Conservation (phyloP, 1,139 yeast species). For the Cylindricascospora bacillispora region DNA sequence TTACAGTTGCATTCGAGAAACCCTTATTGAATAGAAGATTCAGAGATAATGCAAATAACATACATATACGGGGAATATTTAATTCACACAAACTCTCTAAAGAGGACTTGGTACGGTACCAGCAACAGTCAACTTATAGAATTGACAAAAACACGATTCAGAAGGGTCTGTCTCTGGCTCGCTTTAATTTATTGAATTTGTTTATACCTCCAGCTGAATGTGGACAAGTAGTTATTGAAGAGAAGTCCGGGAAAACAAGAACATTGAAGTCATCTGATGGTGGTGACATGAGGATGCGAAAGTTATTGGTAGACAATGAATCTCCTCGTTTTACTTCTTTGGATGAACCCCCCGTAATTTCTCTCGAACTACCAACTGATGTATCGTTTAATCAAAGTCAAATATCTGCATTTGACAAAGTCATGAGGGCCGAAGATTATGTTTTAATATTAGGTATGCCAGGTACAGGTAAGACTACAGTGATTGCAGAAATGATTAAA, state of each 20-base stretch:
- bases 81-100: slow-evolving; percentile 2
- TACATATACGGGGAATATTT: background rate
- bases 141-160: slow-evolving; percentile 73
- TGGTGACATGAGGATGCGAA: slow-evolving; percentile 43
- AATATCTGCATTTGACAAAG: slow-evolving; percentile 49
- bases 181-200: slow-evolving; percentile 61
- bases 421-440: slow-evolving; percentile 57
- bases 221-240: slow-evolving; percentile 7
- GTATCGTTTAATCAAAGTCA: slow-evolving; percentile 54
- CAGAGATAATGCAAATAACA: slow-evolving; percentile 2
- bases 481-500: slow-evolving; percentile 63
- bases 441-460: slow-evolving; percentile 91
- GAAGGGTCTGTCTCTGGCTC: slow-evolving; percentile 62
- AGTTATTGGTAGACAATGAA: slow-evolving; percentile 47
- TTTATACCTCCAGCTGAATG: slow-evolving; percentile 31
- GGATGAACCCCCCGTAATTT: slow-evolving; percentile 16
- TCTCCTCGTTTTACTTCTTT: slow-evolving; percentile 31
- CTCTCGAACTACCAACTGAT: slow-evolving; percentile 12
- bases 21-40: slow-evolving; percentile 32
- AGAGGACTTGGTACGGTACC: slow-evolving; percentile 5
- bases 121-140: slow-evolving; percentile 33
- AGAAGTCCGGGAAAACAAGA: slow-evolving; percentile 7
- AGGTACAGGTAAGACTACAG: slow-evolving; percentile 95
- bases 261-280: slow-evolving; percentile 26
- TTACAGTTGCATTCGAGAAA: slow-evolving; percentile 37